Percentiles rank a stretch among this genome's conserved stretches.
phyloP scores from a whole-genome alignment of 331 rosid genomes.

The Acacia concinna region DNA sequence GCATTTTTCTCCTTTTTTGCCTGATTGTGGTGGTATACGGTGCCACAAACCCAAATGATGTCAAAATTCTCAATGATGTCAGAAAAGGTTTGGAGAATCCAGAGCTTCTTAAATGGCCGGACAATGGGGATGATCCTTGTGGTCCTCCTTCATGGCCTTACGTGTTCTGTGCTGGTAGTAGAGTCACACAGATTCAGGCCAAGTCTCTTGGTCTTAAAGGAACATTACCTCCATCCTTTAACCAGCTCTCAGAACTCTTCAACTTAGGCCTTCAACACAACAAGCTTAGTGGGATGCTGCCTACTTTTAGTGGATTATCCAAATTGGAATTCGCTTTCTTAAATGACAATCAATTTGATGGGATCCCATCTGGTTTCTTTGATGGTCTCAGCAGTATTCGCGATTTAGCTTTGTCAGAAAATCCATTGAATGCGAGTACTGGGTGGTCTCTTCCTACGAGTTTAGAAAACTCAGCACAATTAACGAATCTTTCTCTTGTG shows the following conservation, averaged over 20 bases:
- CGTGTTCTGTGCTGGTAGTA: slow-evolving; percentile 60
- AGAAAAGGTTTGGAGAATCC: slow-evolving; percentile 63
- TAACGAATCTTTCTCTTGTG: slow-evolving; percentile 52
- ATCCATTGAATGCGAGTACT: slow-evolving; percentile 41
- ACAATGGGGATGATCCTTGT: slow-evolving; percentile 65
- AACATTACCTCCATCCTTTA: slow-evolving; percentile 62
- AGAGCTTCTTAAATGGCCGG: slow-evolving; percentile 78
- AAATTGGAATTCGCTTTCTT: slow-evolving; percentile 65
- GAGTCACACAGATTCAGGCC: slow-evolving; percentile 76
- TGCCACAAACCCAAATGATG: slow-evolving; percentile 59
- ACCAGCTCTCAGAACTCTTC: slow-evolving; percentile 59
- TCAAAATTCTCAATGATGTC: slow-evolving; percentile 64
- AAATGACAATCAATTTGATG: slow-evolving; percentile 52
- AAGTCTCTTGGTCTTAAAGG: slow-evolving; percentile 67
- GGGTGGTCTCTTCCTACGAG: slow-evolving; percentile 62
- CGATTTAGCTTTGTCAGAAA: slow-evolving; percentile 49
- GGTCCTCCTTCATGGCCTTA: slow-evolving; percentile 76
- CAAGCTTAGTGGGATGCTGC: slow-evolving; percentile 59
- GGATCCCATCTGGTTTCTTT: slow-evolving; percentile 55
- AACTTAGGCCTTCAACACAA: slow-evolving; percentile 79
- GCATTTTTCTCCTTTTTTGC: slow-evolving; percentile 29
- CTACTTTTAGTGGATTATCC: slow-evolving; percentile 66
- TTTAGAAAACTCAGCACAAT: slow-evolving; percentile 45
- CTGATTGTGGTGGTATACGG: slow-evolving; percentile 33
- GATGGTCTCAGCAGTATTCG: slow-evolving; percentile 43